Evolutionary conservation across 192 early-diverging fungal species (phyloP).

Genomic region (Umbelopsis vinacea): DNA sequence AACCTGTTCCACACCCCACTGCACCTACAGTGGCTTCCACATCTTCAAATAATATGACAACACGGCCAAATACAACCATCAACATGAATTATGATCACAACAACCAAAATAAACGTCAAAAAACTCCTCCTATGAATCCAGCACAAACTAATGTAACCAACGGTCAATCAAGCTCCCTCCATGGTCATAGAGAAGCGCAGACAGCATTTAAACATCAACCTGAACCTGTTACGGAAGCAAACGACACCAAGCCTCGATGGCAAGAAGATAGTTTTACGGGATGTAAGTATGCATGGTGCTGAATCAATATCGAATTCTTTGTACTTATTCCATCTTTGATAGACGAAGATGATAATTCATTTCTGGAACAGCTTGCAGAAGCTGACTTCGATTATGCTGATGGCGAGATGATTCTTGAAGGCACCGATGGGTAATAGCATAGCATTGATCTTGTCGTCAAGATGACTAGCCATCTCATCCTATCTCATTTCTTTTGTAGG

Average conservation of each 20-base stretch:
- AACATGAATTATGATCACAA: too few relatives aligned
- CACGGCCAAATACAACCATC: not conserved
- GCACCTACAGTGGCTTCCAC: not conserved
- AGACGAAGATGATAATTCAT: slow-evolving; percentile 8
- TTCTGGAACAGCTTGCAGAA: not conserved
- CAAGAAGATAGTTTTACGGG: slow-evolving; percentile 13
- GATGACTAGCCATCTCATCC: too few relatives aligned
- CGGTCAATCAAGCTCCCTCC: not conserved
- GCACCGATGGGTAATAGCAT: not conserved
- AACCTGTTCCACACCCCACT: not conserved
- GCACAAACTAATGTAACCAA: too few relatives aligned
- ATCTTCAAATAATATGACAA: not conserved
- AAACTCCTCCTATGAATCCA: too few relatives aligned
- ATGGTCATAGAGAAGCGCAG: not conserved
- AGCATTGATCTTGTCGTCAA: too few relatives aligned
- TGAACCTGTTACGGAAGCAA: not conserved
- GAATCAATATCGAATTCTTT: not conserved
- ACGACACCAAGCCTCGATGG: not conserved
- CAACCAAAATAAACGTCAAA: too few relatives aligned
- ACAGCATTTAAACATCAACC: not conserved
- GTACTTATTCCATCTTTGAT: not conserved
- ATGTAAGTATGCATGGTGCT: not conserved
- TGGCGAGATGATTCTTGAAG: not conserved
- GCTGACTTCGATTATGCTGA: slow-evolving; percentile 2
- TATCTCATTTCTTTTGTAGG: not conserved